phyloP scores from a whole-genome alignment of 345 rosid genomes.

The Physaria fendleri region DNA sequence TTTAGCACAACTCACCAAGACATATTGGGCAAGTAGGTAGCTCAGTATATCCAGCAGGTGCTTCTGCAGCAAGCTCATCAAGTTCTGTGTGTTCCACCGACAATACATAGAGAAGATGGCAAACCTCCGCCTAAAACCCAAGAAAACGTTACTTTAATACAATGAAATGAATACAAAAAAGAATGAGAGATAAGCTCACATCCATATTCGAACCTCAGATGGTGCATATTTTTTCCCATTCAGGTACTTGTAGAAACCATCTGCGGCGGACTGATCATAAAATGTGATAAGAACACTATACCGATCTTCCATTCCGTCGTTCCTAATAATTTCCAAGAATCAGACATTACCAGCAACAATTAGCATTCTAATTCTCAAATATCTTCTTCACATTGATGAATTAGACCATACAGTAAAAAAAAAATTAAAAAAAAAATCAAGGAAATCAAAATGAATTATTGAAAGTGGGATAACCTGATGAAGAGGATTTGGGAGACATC shows the following conservation, averaged over 20 bases:
- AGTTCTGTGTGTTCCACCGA: constrained; percentile 66
- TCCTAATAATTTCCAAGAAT: constrained; percentile 33
- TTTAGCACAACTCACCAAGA: constrained; percentile 49
- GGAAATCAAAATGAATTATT: background rate
- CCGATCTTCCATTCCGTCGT: constrained; percentile 89
- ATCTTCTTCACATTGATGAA: no score
- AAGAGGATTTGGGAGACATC: constrained; percentile 49
- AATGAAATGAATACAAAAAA: background rate
- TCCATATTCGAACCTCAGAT: constrained; percentile 48
- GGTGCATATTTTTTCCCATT: constrained; percentile 75
- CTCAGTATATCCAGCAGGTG: constrained; percentile 65
- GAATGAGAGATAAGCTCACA: background rate
- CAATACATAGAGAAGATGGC: constrained; percentile 58
- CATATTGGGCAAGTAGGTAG: constrained; percentile 90
- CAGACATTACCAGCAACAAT: background rate
- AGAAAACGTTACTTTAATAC: background rate
- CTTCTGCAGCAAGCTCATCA: constrained; percentile 47
- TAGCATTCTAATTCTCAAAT: background rate
- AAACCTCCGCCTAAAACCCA: constrained; percentile 66
- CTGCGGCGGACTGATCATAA: constrained; percentile 49
- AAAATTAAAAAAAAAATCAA: background rate
- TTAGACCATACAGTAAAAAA: no score
- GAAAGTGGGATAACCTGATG: constrained; percentile 45
- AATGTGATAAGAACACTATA: constrained; percentile 69
- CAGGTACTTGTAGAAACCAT: constrained; percentile 47